Conservation (phyloP, 306 rosid genomes). For the Quillaja saponaria region DNA sequence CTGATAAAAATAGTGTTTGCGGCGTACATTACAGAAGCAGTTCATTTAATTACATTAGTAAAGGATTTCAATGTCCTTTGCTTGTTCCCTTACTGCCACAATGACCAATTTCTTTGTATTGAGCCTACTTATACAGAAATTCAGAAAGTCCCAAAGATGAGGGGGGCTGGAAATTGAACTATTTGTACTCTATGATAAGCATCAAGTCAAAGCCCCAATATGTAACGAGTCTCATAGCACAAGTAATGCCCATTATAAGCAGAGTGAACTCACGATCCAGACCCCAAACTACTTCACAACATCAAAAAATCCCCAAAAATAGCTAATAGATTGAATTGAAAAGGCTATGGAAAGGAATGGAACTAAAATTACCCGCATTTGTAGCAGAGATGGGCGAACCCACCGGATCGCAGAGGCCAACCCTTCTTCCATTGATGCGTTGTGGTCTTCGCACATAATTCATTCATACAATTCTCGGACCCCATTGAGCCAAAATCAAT, state of each 20-base stretch:
- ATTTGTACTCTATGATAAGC: constrained; percentile 11
- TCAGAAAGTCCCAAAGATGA: constrained; percentile 23
- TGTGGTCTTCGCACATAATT: constrained; percentile 42
- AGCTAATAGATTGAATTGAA: constrained; percentile 29
- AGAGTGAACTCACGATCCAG: constrained; percentile 13
- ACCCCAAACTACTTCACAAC: constrained; percentile 35
- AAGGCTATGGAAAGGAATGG: not conserved
- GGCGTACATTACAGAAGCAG: not conserved
- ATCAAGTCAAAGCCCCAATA: constrained; percentile 37
- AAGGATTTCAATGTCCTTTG: constrained; percentile 3
- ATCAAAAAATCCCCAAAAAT: constrained; percentile 26
- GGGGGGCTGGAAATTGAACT: constrained; percentile 1
- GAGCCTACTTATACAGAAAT: constrained; percentile 9
- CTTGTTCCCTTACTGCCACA: constrained; percentile 17
- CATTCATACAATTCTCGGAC: constrained; percentile 67
- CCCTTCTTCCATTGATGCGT: constrained; percentile 77
- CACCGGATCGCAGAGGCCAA: constrained; percentile 88
- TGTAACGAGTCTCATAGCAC: no score
- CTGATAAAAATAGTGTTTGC: no score
- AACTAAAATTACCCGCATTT: constrained; percentile 74
- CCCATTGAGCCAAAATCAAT: constrained; percentile 64
- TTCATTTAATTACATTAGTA: not conserved
- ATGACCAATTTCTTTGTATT: constrained; percentile 16
- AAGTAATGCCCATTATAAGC: constrained; percentile 19
- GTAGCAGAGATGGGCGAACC: constrained; percentile 81